Conservation (phyloP, 2,329 filamentous ascomycete genomes). For the Meredithiella fracta region DNA sequence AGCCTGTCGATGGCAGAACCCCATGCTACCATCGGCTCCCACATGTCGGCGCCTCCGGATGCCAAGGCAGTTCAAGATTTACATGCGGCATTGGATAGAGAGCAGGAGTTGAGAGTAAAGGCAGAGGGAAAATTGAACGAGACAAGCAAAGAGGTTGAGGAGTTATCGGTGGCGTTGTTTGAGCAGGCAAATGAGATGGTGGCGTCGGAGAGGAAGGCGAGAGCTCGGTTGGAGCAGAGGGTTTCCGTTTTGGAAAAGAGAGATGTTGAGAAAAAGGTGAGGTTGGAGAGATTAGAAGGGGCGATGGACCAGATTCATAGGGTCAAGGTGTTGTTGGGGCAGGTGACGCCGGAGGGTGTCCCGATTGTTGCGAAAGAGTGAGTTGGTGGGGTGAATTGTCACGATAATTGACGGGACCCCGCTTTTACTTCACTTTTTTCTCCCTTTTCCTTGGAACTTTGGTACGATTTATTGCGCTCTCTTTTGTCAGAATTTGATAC, state of each 20-base stretch:
- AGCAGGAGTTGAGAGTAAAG: constrained; percentile 48
- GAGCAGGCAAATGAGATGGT: constrained; percentile 83
- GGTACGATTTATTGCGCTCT: not conserved
- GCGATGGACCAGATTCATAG: constrained; percentile 56
- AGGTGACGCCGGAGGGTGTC: not conserved
- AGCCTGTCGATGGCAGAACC: constrained; percentile 17
- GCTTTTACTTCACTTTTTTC: constrained; percentile 1
- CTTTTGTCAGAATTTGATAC: constrained; percentile 4
- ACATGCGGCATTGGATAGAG: constrained; percentile 46
- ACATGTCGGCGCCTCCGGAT: constrained; percentile 22
- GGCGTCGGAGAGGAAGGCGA: constrained; percentile 52
- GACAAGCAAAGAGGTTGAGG: constrained; percentile 59
- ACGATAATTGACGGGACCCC: not conserved
- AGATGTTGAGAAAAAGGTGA: constrained; percentile 50
- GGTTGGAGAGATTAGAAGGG: constrained; percentile 54
- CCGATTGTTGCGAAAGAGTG: not conserved
- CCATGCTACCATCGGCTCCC: constrained; percentile 16
- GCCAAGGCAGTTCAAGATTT: constrained; percentile 26
- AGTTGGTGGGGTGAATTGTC: not conserved
- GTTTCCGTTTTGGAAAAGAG: constrained; percentile 51
- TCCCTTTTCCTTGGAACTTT: constrained; percentile 1
- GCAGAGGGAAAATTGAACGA: constrained; percentile 52
- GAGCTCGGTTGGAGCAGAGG: constrained; percentile 54
- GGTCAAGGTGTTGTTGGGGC: constrained; percentile 42
- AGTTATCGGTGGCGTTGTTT: constrained; percentile 59